Evolutionary conservation across 2,329 filamentous ascomycete genomes (phyloP), one percentile per base, ranked within the genome.

Genomic region (Scytalidium lignicola): DNA sequence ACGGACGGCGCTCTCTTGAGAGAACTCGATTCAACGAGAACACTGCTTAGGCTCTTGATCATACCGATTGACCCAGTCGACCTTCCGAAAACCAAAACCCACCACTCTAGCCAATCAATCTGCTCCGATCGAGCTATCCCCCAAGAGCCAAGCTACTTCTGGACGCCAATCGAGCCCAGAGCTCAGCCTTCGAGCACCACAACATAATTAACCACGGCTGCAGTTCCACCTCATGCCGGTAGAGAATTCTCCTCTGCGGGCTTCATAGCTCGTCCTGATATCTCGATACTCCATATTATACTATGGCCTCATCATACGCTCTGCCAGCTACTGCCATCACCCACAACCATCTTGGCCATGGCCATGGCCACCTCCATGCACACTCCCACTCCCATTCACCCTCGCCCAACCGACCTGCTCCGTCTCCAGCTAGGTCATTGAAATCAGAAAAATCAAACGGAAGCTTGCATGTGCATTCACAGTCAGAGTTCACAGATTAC

Each of bases 311-410:
- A 41, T 58, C 62, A 32, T 65, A 64, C 56, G 59, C 62, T 49
- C 56, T 65, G 21, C 63, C 64, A 44, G 61, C 58, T 37, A 63
- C 63, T 26, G 57, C 62, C 39, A 60, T 64, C 32, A 60, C 59
- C 43, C 56, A 63, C 49, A 56, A 55, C 41, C 62, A 65, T 46
- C 50, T 51, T 43, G 48, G 53, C 42, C n/a, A n/a, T n/a, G n/a
- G n/a, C n/a, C 57, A 63, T 55, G 56, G 48, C 12, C 69, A 70
- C 51, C 57, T 62, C 12, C 67, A 70, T 48, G 58, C 62, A 21
- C 65, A 70, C 51, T 67, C 70, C 26, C 62, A 67, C 53, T 61
- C 60, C 3, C 68, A 71, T 47, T 47, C 51, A 15, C 64, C 65
- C 44, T 63, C 67, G 57, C 43, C 47, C 48, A 43, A 29, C 43